A percentile compares a stretch with the other conserved stretches of the same genome.
These are phyloP conservation scores for Brassica juncea DNA, from an alignment of 345 rosid genomes.

Conservation along the genomic window DNA sequence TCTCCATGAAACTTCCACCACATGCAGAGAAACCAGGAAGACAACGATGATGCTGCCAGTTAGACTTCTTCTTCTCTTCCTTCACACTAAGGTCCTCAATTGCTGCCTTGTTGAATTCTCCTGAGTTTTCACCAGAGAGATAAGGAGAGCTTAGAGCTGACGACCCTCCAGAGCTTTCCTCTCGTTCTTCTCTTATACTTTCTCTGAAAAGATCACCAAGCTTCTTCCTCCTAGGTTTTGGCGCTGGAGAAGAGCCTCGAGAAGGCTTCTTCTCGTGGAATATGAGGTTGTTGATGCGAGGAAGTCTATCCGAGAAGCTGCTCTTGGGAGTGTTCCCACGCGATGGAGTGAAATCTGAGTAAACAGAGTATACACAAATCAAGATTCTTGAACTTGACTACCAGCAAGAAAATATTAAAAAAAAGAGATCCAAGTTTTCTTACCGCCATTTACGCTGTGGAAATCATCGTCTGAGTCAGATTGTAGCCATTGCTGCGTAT, in stretches of 20 bases:
- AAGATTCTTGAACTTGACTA: not conserved
- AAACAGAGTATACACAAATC: not conserved
- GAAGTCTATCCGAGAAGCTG: constrained; percentile 50
- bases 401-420: not conserved
- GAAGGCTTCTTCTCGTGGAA: constrained; percentile 42
- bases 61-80: constrained; percentile 53
- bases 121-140: constrained; percentile 55
- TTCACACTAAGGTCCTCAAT: constrained; percentile 43
- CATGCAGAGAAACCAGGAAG: constrained; percentile 71
- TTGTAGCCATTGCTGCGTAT: constrained; percentile 73
- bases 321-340: constrained; percentile 79
- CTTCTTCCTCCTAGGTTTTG: constrained; percentile 59
- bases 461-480: constrained; percentile 95
- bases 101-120: constrained; percentile 45
- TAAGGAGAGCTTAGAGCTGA: constrained; percentile 53
- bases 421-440: not conserved
- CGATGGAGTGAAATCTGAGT: constrained; percentile 89
- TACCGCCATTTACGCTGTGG: constrained; percentile 93
- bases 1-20: constrained; percentile 57
- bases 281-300: constrained; percentile 39
- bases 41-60: constrained; percentile 58
- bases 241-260: constrained; percentile 44
- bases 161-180: constrained; percentile 34
- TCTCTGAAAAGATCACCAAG: constrained; percentile 75
- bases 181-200: constrained; percentile 49